These are phyloP conservation scores for Novymonas esmeraldas DNA, from an alignment of 208 protist species.

Conservation along the genomic window DNA sequence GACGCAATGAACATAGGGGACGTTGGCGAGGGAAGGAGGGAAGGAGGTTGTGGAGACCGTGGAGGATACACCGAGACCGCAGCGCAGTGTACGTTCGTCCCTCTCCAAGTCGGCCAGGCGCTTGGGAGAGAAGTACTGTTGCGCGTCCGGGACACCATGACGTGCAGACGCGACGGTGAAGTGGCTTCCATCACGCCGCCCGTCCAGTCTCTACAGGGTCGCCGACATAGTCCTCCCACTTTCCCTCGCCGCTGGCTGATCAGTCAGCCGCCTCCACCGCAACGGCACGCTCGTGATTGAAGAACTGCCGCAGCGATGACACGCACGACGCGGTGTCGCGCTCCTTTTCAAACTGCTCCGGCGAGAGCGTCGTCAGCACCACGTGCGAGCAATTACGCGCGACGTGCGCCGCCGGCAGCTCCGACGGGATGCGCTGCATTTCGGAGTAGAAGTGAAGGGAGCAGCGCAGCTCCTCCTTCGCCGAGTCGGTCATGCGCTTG, in stretches of 20 bases:
- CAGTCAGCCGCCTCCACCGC: neutral
- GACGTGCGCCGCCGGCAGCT: conserved; percentile 24
- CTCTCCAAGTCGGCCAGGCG: no score
- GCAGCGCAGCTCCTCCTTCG: conserved; percentile 14
- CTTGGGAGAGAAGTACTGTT: no score
- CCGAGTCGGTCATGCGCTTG: conserved; percentile 24
- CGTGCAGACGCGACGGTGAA: no score
- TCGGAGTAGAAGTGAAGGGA: conserved; percentile 41
- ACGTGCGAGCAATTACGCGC: conserved; percentile 28
- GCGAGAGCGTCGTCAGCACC: conserved; percentile 34
- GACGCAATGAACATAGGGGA: no score
- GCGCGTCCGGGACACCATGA: no score
- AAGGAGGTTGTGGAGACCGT: no score
- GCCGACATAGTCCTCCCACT: no score
- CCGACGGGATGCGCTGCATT: conserved; percentile 23
- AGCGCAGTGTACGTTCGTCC: no score
- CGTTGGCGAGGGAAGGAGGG: no score
- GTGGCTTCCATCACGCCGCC: no score
- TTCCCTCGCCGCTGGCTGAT: neutral
- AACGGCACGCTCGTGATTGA: neutral
- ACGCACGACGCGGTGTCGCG: conserved; percentile 4
- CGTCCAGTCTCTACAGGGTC: no score
- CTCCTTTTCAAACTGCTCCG: conserved; percentile 25
- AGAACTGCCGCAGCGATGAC: conserved; percentile 37
- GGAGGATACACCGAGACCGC: no score